These are phyloP conservation scores for Hypoxylon fragiforme DNA, from an alignment of 495 filamentous ascomycete species.

Conservation along the genomic window DNA sequence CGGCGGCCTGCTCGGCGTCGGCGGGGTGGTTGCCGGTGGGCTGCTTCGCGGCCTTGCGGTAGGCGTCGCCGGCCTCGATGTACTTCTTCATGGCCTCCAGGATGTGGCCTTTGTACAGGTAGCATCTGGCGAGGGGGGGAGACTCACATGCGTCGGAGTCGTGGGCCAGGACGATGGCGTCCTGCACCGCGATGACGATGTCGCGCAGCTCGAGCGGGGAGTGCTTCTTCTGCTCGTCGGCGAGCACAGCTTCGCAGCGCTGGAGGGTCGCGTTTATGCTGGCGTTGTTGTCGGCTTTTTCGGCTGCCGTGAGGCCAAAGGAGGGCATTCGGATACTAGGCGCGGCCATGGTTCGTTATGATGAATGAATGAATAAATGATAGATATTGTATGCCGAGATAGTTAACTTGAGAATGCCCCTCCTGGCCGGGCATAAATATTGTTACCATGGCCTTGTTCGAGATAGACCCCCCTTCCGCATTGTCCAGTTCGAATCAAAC, in stretches of 20 bases:
- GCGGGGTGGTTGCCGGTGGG: not conserved
- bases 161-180: conserved; percentile 21
- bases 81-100: conserved; percentile 9
- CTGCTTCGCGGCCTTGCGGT: conserved; percentile 5
- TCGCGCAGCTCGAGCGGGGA: conserved; percentile 29
- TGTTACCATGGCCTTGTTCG: not conserved
- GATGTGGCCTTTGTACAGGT: conserved; percentile 25
- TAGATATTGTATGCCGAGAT: not conserved
- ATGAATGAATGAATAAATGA: no score
- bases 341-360: not conserved
- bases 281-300: conserved; percentile 3
- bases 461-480: no score
- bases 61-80: conserved; percentile 16
- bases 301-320: conserved; percentile 9
- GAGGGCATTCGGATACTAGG: conserved; percentile 1
- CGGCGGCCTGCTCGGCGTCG: conserved; percentile 7
- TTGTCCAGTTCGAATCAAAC: no score
- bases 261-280: conserved; percentile 7
- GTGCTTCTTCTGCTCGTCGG: conserved; percentile 39
- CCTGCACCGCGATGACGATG: conserved; percentile 1
- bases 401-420: not conserved
- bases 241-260: conserved; percentile 5
- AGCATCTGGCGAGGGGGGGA: conserved; percentile 25
- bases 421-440: not conserved
- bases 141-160: conserved; percentile 28